phyloP scores from a whole-genome alignment of 768 basidiomycete species.

The Phaeolepiota aurea region DNA sequence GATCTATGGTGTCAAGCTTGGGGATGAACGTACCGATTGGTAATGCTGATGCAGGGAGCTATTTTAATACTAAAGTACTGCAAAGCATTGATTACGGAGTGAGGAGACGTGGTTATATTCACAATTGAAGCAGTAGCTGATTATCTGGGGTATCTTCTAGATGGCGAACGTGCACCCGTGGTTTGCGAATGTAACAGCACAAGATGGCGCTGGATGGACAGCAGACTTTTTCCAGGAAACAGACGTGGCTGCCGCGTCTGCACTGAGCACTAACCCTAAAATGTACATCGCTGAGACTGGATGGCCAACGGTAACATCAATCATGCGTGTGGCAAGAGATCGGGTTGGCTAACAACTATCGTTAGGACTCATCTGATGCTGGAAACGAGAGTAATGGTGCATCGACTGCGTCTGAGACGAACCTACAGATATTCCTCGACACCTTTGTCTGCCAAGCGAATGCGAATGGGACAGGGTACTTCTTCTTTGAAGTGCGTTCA shows the following conservation, averaged over 20 bases:
- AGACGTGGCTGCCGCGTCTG: conserved; percentile 50
- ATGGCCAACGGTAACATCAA: conserved; percentile 16
- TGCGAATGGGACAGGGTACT: conserved; percentile 72
- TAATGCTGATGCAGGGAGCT: conserved; percentile 79
- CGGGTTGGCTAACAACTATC: too few relatives aligned
- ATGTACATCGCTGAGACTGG: conserved; percentile 96
- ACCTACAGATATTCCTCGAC: conserved; percentile 75
- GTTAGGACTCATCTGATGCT: conserved; percentile 49
- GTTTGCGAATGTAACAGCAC: conserved; percentile 77
- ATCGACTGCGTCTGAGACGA: conserved; percentile 48
- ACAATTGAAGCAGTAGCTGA: neutral
- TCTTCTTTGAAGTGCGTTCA: conserved; percentile 65
- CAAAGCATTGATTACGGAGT: conserved; percentile 62
- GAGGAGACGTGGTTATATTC: too few relatives aligned
- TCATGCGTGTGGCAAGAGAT: too few relatives aligned
- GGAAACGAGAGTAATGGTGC: conserved; percentile 60
- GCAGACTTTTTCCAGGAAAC: conserved; percentile 61
- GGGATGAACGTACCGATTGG: conserved; percentile 62
- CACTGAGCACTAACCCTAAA: conserved; percentile 59
- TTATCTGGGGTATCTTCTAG: conserved; percentile 28
- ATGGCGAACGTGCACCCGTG: conserved; percentile 91
- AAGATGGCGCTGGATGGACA: conserved; percentile 76
- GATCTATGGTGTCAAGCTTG: conserved; percentile 43
- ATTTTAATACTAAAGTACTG: conserved; percentile 69
- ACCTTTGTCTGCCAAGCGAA: conserved; percentile 87